Evolutionary conservation across 345 rosid species (phyloP).

Genomic region (Cardamine resedifolia): DNA sequence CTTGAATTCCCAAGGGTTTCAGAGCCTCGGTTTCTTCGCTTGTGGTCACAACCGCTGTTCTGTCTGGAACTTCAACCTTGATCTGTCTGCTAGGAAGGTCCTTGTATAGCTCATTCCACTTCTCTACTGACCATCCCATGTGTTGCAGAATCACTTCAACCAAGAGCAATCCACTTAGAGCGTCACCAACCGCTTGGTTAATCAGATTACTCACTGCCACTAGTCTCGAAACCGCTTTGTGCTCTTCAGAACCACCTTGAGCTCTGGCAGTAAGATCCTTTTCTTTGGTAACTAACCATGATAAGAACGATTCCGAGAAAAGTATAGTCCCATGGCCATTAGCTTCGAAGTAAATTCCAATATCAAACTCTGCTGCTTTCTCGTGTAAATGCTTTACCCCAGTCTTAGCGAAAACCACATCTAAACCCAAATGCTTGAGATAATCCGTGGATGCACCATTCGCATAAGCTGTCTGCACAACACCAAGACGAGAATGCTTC

Average conservation of each 20-base stretch:
- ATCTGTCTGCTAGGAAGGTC: slow-evolving; percentile 93
- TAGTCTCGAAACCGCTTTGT: slow-evolving; percentile 71
- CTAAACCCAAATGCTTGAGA: slow-evolving; percentile 65
- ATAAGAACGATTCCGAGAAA: slow-evolving; percentile 61
- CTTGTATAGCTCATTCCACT: slow-evolving; percentile 74
- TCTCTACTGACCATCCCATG: slow-evolving; percentile 78
- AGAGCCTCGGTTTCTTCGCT: slow-evolving; percentile 78
- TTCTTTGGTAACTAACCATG: slow-evolving; percentile 54
- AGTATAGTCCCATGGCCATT: slow-evolving; percentile 97
- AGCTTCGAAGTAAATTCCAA: slow-evolving; percentile 95
- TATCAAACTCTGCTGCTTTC: slow-evolving; percentile 75
- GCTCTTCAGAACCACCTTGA: slow-evolving; percentile 70
- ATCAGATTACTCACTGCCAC: slow-evolving; percentile 78
- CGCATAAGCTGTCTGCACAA: slow-evolving; percentile 94
- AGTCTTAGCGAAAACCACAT: slow-evolving; percentile 70
- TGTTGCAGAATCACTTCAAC: slow-evolving; percentile 80
- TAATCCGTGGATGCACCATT: slow-evolving; percentile 90
- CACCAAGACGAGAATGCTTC: slow-evolving; percentile 58
- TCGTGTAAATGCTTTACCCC: slow-evolving; percentile 90
- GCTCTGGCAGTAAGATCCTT: slow-evolving; percentile 38
- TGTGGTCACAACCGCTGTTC: slow-evolving; percentile 72
- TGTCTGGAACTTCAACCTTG: slow-evolving; percentile 89
- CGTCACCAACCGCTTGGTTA: slow-evolving; percentile 98
- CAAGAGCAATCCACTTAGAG: slow-evolving; percentile 82
- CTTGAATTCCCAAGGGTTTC: slow-evolving; percentile 82